These are phyloP conservation scores for Mucor mucedo DNA, from an alignment of 371 early-diverging fungal genomes.

Conservation along the genomic window DNA sequence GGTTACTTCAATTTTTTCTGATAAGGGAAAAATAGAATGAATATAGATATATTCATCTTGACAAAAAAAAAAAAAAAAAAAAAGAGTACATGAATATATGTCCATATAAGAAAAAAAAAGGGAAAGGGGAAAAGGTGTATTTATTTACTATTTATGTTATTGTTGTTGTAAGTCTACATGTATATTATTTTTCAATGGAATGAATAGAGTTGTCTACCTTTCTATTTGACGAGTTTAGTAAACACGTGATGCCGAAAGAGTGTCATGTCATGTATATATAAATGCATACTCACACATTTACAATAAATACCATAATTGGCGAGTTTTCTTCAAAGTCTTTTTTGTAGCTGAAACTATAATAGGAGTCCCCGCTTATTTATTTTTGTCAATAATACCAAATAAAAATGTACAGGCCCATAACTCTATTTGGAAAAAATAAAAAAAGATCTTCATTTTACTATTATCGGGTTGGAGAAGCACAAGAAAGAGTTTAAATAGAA, in stretches of 20 bases:
- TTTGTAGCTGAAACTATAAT: too few relatives aligned
- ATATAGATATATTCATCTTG: background rate
- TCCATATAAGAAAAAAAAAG: too few relatives aligned
- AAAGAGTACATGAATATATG: too few relatives aligned
- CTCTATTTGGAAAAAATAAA: too few relatives aligned
- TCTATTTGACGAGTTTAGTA: background rate
- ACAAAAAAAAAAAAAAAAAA: background rate
- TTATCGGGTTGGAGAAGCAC: slow-evolving; percentile 34
- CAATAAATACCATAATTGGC: background rate
- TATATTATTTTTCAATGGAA: background rate
- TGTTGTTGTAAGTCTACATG: too few relatives aligned
- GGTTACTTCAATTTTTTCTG: background rate
- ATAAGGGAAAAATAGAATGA: background rate
- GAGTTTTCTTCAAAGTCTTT: too few relatives aligned
- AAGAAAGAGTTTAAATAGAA: slow-evolving; percentile 24
- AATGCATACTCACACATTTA: background rate
- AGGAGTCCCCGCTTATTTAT: background rate
- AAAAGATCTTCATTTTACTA: slow-evolving; percentile 16
- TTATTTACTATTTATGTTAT: too few relatives aligned
- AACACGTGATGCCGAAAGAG: background rate
- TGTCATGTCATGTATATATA: slow-evolving; percentile 6
- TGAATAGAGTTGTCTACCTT: slow-evolving; percentile 6
- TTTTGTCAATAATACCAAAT: slow-evolving; percentile 8
- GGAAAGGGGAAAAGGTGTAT: too few relatives aligned
- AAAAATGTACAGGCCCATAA: background rate